phyloP scores from a whole-genome alignment of 805 yeast genomes.

The Grigorovia jiainica region DNA sequence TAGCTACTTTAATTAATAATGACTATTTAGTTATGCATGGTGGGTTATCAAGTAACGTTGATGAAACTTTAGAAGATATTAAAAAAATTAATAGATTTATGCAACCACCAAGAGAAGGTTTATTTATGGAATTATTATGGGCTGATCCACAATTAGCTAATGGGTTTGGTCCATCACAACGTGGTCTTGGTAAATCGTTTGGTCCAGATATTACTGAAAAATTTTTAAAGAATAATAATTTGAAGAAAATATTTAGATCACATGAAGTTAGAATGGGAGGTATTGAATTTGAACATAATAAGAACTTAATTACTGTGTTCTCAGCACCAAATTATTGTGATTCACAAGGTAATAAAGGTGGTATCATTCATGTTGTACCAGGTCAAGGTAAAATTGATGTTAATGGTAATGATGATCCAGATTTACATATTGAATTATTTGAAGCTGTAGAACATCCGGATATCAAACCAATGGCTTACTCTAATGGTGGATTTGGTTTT shows the following conservation, averaged over 20 bases:
- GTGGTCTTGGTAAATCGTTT: slow-evolving; percentile 94
- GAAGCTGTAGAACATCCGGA: slow-evolving; percentile 85
- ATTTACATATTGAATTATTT: slow-evolving; percentile 51
- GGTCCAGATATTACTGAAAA: slow-evolving; percentile 89
- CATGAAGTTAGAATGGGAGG: slow-evolving; percentile 95
- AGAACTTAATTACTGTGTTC: slow-evolving; percentile 83
- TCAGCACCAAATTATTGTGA: slow-evolving; percentile 98
- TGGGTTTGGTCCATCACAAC: slow-evolving; percentile 80
- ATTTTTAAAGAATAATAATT: slow-evolving; percentile 62
- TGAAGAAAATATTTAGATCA: slow-evolving; percentile 78
- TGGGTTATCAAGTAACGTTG: slow-evolving; percentile 77
- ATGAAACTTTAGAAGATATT: slow-evolving; percentile 63
- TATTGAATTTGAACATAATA: slow-evolving; percentile 78
- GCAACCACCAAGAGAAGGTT: slow-evolving; percentile 86
- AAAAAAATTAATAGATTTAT: slow-evolving; percentile 60
- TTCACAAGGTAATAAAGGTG: slow-evolving; percentile 82
- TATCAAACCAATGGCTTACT: slow-evolving; percentile 90
- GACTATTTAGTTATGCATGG: slow-evolving; percentile 91
- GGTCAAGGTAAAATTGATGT: slow-evolving; percentile 31
- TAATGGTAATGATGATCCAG: slow-evolving; percentile 35
- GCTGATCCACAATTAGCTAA: slow-evolving; percentile 79
- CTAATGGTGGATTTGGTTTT: slow-evolving; percentile 38
- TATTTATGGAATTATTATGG: slow-evolving; percentile 96
- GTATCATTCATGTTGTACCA: slow-evolving; percentile 60
- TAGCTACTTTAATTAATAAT: slow-evolving; percentile 70